phyloP scores from a whole-genome alignment of 2,329 filamentous ascomycete species.

The Lithohypha guttulata region DNA sequence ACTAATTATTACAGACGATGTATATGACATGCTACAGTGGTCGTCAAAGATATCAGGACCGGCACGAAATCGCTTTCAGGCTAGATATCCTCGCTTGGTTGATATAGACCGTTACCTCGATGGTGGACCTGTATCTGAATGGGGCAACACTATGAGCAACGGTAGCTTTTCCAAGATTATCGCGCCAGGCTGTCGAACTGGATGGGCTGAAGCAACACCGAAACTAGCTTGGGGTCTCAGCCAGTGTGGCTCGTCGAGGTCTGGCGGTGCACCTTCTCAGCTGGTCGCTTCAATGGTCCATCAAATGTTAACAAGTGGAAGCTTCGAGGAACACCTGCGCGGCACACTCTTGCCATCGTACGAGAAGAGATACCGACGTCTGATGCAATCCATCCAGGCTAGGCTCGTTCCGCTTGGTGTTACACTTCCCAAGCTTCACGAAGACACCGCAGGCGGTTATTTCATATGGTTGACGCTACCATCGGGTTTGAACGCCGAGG shows the following conservation, averaged over 20 bases:
- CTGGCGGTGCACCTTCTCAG: constrained; percentile 51
- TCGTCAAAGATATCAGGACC: constrained; percentile 27
- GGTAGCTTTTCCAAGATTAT: constrained; percentile 83
- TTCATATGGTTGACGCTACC: constrained; percentile 72
- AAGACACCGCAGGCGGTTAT: constrained; percentile 61
- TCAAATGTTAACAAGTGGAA: constrained; percentile 41
- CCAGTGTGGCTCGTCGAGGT: constrained; percentile 47
- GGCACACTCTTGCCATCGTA: constrained; percentile 47
- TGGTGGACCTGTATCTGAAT: constrained; percentile 49
- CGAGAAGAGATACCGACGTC: constrained; percentile 40
- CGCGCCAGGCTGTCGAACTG: constrained; percentile 69
- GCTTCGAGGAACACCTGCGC: constrained; percentile 44
- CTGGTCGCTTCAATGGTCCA: constrained; percentile 47
- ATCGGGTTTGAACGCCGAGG: constrained; percentile 39
- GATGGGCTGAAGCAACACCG: constrained; percentile 71
- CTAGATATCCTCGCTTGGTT: constrained; percentile 57
- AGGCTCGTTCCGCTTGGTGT: constrained; percentile 56
- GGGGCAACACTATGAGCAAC: constrained; percentile 76
- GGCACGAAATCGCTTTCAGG: constrained; percentile 27
- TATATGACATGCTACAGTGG: constrained; percentile 91
- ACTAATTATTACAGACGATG: constrained; percentile 78
- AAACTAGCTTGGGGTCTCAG: constrained; percentile 50
- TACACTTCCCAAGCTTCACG: constrained; percentile 32
- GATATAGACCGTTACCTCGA: constrained; percentile 65
- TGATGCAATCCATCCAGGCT: constrained; percentile 49